Evolutionary conservation across 2,329 filamentous ascomycete species (phyloP).

Genomic region (Aspergillaceae sp.): DNA sequence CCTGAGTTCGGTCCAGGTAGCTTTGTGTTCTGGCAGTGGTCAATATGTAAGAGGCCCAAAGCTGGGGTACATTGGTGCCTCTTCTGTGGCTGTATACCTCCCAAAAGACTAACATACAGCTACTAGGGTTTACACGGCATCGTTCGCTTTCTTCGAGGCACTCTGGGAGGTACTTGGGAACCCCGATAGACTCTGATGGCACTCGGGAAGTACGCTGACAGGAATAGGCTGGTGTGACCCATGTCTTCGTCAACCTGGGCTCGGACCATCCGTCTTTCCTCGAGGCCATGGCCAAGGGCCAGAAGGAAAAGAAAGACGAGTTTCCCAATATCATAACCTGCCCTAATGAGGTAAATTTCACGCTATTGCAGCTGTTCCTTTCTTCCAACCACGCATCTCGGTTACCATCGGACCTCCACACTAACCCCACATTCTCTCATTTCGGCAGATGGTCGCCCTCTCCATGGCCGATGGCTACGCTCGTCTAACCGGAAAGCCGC

Average conservation of each 20-base stretch:
- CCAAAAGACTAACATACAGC: too few relatives aligned
- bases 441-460: constrained; percentile 64
- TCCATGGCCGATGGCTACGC: constrained; percentile 80
- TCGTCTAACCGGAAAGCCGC: constrained; percentile 60
- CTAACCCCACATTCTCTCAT: constrained; percentile 9
- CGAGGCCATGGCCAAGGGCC: constrained; percentile 70
- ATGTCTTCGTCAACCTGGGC: constrained; percentile 48
- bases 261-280: constrained; percentile 63
- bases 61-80: too few relatives aligned
- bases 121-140: constrained; percentile 52
- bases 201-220: constrained; percentile 1
- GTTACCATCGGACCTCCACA: background rate
- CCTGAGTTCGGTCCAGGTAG: too few relatives aligned
- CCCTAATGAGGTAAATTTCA: constrained; percentile 58
- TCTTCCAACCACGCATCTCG: too few relatives aligned
- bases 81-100: too few relatives aligned
- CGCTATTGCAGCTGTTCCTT: too few relatives aligned
- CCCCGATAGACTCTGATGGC: background rate
- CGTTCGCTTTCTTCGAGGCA: constrained; percentile 70
- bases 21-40: too few relatives aligned
- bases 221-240: constrained; percentile 39
- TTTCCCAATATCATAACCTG: constrained; percentile 71
- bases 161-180: constrained; percentile 59
- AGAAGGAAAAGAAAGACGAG: constrained; percentile 54
- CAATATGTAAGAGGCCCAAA: too few relatives aligned